Percentiles rank a stretch among this genome's conserved stretches.
phyloP scores from a whole-genome alignment of 2,329 filamentous ascomycete species.

The Microascus cirrosus region DNA sequence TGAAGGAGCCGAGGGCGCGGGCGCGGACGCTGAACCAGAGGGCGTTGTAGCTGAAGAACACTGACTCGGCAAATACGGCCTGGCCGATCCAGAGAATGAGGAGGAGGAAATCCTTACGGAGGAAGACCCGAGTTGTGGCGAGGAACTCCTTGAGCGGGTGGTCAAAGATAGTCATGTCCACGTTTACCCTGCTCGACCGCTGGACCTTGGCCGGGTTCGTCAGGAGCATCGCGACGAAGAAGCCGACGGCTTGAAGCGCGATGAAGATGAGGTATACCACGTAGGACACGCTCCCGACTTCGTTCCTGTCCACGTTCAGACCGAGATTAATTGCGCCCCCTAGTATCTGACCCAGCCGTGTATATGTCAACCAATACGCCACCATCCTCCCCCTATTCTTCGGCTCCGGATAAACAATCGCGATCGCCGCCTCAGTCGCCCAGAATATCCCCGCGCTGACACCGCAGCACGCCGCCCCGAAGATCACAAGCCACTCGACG shows the following conservation, averaged over 20 bases:
- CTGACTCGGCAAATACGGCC: conserved; percentile 59
- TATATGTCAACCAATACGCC: conserved; percentile 54
- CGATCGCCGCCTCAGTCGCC: conserved; percentile 65
- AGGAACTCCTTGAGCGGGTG: conserved; percentile 48
- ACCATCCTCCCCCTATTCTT: conserved; percentile 54
- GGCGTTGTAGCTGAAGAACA: conserved; percentile 59
- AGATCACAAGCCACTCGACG: conserved; percentile 55
- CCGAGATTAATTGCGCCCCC: conserved; percentile 63
- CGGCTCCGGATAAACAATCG: conserved; percentile 60
- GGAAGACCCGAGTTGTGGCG: conserved; percentile 45
- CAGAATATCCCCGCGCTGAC: conserved; percentile 64
- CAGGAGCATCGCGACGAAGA: conserved; percentile 52
- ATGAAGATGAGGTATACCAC: conserved; percentile 61
- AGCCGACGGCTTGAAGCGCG: conserved; percentile 53
- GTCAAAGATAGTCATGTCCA: conserved; percentile 45
- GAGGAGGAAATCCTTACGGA: conserved; percentile 50
- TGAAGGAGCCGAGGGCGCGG: conserved; percentile 58
- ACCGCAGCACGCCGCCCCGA: conserved; percentile 59
- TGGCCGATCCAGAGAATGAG: conserved; percentile 59
- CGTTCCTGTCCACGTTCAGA: conserved; percentile 41
- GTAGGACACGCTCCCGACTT: conserved; percentile 57
- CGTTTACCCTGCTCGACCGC: conserved; percentile 51
- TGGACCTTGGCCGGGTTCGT: conserved; percentile 51
- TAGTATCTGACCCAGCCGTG: conserved; percentile 54
- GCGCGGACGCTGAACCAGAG: conserved; percentile 41